These are phyloP conservation scores for Saccharum hybrid DNA, from an alignment of 202 grass and related monocot species.

Conservation along the genomic window DNA sequence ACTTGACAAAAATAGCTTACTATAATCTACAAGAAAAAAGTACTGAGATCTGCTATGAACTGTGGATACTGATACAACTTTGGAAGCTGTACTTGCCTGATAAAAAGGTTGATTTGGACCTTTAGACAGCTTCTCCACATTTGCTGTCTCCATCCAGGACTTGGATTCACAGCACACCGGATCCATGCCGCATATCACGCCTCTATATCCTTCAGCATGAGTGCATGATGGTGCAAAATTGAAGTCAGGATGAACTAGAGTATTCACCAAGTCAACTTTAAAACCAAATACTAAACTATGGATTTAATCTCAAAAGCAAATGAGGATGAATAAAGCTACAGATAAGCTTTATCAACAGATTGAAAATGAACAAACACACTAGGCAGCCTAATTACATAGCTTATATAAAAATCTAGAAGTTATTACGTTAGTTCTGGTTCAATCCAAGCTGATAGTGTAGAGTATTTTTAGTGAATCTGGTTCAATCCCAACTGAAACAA, in stretches of 20 bases:
- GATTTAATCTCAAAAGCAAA: slow-evolving; percentile 26
- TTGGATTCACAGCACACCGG: slow-evolving; percentile 91
- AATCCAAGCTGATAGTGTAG: neutral
- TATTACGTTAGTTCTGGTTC: neutral
- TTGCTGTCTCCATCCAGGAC: slow-evolving; percentile 93
- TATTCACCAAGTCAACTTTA: slow-evolving; percentile 7
- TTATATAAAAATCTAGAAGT: neutral
- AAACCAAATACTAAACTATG: slow-evolving; percentile 40
- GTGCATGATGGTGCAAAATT: slow-evolving; percentile 27
- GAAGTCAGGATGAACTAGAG: neutral
- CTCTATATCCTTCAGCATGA: slow-evolving; percentile 82
- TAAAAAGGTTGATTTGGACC: slow-evolving; percentile 98
- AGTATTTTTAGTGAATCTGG: neutral
- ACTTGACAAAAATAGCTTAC: slow-evolving; percentile 11
- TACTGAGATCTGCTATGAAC: slow-evolving; percentile 24
- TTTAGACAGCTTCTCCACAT: slow-evolving; percentile 74
- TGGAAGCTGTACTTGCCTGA: slow-evolving; percentile 59
- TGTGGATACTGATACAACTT: slow-evolving; percentile 15
- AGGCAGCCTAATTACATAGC: neutral
- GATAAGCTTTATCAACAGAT: neutral
- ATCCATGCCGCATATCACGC: slow-evolving; percentile 99
- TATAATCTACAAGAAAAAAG: neutral
- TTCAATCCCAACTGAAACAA: neutral
- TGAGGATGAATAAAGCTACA: slow-evolving; percentile 30
- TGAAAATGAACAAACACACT: neutral